Base-by-base conservation (phyloP, 75 land plant species). In the Selaginella tamariscina region DNA sequence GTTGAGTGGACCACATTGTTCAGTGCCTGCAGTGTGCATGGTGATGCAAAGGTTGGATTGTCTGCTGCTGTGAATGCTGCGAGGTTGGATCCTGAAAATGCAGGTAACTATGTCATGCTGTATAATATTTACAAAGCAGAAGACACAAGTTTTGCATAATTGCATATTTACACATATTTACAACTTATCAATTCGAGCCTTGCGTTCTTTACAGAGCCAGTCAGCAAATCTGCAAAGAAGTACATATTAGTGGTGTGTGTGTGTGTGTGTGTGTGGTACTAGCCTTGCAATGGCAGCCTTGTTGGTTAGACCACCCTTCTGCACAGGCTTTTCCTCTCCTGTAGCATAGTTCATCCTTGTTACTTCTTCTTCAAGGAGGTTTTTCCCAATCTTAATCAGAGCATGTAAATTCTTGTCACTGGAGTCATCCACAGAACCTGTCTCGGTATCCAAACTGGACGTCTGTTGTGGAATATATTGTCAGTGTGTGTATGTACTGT, bases 21-120 rank as follows among this genome's bases (percentile, higher is more conserved):
- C 33, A 49, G 56, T 65, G 67, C 67, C 23, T 65, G 67, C n/a
- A 65, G 56, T 24, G 24, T 65, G 13, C 55, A 65, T 65, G 33
- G 24, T 20, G 33, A 65, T 21, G 20, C 33, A 65, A 28, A 65
- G 13, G 22, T 63, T 29, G 65, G 20, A n/a, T 30, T 29, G 30
- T 24, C 2, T 63, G 65, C 29, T 20, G 65, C 65, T 29, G 24
- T 29, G 21, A 21, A 63, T 23, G 31, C 30, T 63, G 29, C 30
- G 20, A 22, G n/a, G 65, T 27, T 63, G 29, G 32, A 63, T 26
- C 65, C n/a, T n/a, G n/a, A n/a, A n/a, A n/a, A n/a, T n/a, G n/a
- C n/a, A n/a, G n/a, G n/a, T n/a, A n/a, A n/a, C n/a, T n/a, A n/a
- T n/a, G n/a, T n/a, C n/a, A n/a, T n/a, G n/a, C n/a, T n/a, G n/a